Conservation (phyloP, 2,329 filamentous ascomycete genomes). For the Diaporthe humulicola region DNA sequence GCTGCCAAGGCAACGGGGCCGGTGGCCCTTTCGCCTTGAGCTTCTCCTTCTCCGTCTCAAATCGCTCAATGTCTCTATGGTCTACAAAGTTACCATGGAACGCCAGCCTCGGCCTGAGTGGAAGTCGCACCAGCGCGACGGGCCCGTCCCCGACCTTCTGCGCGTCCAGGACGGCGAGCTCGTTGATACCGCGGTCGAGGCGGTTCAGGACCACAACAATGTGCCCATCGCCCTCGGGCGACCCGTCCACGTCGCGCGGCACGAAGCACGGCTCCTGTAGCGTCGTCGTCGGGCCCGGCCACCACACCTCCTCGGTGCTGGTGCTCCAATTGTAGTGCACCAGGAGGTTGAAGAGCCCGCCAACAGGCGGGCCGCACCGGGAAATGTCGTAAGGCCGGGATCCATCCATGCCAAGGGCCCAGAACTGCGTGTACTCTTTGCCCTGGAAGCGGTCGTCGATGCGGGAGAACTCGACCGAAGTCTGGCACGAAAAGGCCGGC, state of each 20-base stretch:
- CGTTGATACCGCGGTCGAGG: conserved; percentile 41
- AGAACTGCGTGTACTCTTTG: conserved; percentile 42
- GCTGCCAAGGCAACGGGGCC: background rate
- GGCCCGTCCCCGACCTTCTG: conserved; percentile 39
- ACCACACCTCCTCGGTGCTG: conserved; percentile 48
- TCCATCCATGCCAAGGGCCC: conserved; percentile 49
- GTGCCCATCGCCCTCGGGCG: conserved; percentile 56
- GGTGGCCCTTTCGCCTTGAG: background rate
- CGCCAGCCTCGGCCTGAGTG: conserved; percentile 41
- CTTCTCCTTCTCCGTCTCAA: conserved; percentile 11
- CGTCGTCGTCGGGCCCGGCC: conserved; percentile 49
- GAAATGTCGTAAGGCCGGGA: conserved; percentile 47
- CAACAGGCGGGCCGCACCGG: conserved; percentile 43
- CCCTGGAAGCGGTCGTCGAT: conserved; percentile 48
- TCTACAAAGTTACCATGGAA: conserved; percentile 46
- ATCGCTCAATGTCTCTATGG: conserved; percentile 2
- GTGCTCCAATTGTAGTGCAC: conserved; percentile 48
- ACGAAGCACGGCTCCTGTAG: conserved; percentile 61
- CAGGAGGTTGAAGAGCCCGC: conserved; percentile 53
- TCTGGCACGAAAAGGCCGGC: conserved; percentile 42
- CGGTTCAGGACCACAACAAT: conserved; percentile 52
- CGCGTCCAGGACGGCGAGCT: conserved; percentile 45
- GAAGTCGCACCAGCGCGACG: conserved; percentile 41
- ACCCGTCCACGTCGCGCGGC: conserved; percentile 49
- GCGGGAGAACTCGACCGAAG: conserved; percentile 46